Base-by-base conservation (phyloP, 345 rosid species). In the Salix exigua region DNA sequence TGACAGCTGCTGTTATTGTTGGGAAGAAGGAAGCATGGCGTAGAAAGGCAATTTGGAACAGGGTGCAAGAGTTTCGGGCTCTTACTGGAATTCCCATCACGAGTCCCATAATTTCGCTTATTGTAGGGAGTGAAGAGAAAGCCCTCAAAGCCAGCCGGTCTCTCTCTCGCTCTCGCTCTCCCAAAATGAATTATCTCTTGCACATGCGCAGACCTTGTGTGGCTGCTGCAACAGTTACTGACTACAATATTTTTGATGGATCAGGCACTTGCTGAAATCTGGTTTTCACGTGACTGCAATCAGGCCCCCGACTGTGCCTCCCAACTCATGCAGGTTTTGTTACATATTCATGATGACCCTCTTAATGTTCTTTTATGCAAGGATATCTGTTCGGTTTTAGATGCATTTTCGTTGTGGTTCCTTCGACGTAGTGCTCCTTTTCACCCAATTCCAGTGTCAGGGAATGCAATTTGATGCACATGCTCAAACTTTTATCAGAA, bases 231-330 rank as follows among this genome's bases (percentile, higher is more conserved):
- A 72, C 55, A 65, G 67, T 62, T 77, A 8, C 66, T 83, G 71
- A 74, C 77, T 58, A n/a, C 75, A 30, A 14, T 68, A 25, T 33
- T 66, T 73, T 14, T 74, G 37, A 5, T 78, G 77, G 42, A 80
- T 73, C 82, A 91, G 98, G 90, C 86, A 89, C 75, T 75, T 93
- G 83, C 55, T 96, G 73, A 81, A 83, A 77, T 91, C 91, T 68
- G 98, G 99, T n/a, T 91, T 96, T 75, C 97, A 93, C 70, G 97
- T 92, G 58, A 89, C 93, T 80, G 97, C 99, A 65, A 93, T 93
- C 77, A 83, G 98, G 84, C 99, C 99, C 38, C 99, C 99, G 73
- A 93, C 98, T 28, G 99, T 96, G 73, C 97, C 99, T 78, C 86
- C 94, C 53, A 96, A 96, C 79, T 93, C 94, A 72, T 96, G 98